Base-by-base conservation (phyloP, 2,329 filamentous ascomycete species). In the Chalaropsis thielavioides region DNA sequence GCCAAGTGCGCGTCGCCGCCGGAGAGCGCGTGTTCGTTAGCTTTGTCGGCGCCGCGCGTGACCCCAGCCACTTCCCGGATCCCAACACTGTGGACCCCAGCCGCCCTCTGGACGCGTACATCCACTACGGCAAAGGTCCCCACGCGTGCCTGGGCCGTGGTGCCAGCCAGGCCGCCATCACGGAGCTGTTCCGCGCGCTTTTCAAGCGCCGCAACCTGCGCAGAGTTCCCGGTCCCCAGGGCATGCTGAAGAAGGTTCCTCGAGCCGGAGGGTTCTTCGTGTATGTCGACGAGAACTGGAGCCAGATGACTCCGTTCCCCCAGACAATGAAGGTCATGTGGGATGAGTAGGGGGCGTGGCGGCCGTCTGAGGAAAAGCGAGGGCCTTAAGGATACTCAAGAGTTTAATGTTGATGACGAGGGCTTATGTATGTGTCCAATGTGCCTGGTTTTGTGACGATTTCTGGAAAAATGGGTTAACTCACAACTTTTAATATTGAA, bases 251-350 rank as follows among this genome's bases (percentile, higher is more conserved):
- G 78, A 86, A 83, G 76, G 77, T 89, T 1, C 74, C 77, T 0
- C 77, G 78, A 8, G 75, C 78, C 0, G 82, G 79, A 0, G 83
- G 82, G 0, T 80, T 80, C 72, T 81, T 77, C 10, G 75, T 81
- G 6, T 90, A 88, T 72, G 76, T 89, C 77, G 80, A 81, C 44
- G 82, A 87, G 73, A 84, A 89, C 70, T 84, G 85, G 76, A 81
- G 83, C 17, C 72, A 70, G 7, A 69, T 77, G 22, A 76, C 72
- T 70, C 75, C 77, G 0, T 81, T 80, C 70, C 79, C 80, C 0
- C 75, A 75, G 0, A 78, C 76, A n/a, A 81, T 82, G 79, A 81
- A 80, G 75, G 73, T 82, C 5, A 75, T 73, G 61, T 82, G 80
- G 79, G 78, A 81, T 70, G 74, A 74, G 19, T 67, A 73, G 64